A percentile compares a stretch with the other conserved stretches of the same genome.
phyloP scores from a whole-genome alignment of 768 basidiomycete genomes.

The Tricholoma bakamatsutake region DNA sequence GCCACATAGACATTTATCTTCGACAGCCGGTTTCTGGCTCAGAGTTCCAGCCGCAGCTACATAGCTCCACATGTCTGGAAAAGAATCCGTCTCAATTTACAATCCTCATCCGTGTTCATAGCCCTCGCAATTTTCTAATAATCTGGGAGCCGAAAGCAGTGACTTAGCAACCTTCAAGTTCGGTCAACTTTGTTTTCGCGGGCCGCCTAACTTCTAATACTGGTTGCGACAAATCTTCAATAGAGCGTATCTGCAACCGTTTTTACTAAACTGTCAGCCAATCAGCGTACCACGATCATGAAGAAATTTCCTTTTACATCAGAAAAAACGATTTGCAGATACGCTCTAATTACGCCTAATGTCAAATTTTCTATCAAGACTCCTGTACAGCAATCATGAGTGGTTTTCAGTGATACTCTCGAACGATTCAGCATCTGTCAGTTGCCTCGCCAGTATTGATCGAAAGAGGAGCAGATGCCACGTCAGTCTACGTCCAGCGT shows the following conservation, averaged over 20 bases:
- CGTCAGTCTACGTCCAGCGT: no score
- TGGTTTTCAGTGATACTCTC: neutral
- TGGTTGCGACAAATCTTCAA: neutral
- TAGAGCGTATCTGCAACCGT: no score
- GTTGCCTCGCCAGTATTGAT: no score
- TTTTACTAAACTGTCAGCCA: no score
- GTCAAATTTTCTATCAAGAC: neutral
- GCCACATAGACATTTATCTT: no score
- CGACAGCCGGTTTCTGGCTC: neutral
- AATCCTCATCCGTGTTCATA: neutral
- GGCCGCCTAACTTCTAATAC: neutral
- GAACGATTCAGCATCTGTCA: neutral
- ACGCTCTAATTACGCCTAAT: neutral
- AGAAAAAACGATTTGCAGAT: no score
- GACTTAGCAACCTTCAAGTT: conserved; percentile 2
- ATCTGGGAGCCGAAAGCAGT: conserved; percentile 1
- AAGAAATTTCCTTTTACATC: no score
- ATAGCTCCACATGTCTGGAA: neutral
- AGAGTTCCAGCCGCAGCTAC: neutral
- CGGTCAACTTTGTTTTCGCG: no score
- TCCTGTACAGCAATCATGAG: neutral
- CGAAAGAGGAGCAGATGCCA: no score
- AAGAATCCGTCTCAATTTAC: neutral
- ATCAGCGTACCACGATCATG: no score
- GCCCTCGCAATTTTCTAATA: neutral